Conservation (phyloP, 2,329 filamentous ascomycete genomes). For the Alternaria triticimaculans region DNA sequence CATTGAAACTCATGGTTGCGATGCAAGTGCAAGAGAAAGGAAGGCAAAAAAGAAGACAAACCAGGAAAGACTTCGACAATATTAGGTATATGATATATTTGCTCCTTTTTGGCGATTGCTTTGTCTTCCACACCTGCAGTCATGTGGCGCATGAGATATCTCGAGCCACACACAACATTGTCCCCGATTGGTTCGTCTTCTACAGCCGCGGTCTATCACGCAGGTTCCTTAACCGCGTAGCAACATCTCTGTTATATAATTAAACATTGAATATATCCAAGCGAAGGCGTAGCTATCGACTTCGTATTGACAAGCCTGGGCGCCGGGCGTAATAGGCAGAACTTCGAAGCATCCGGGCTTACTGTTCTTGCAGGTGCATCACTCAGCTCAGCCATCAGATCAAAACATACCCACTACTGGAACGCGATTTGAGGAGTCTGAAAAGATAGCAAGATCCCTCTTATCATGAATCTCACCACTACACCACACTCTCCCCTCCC, state of each 20-base stretch:
- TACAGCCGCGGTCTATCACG: neutral
- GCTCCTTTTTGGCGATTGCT: neutral
- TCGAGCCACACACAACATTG: neutral
- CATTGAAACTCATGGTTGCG: constrained; percentile 23
- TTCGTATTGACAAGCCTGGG: neutral
- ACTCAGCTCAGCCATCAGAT: neutral
- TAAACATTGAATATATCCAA: neutral
- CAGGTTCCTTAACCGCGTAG: neutral
- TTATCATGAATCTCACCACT: neutral
- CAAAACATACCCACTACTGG: neutral
- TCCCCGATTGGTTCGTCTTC: neutral
- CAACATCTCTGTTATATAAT: neutral
- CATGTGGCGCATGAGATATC: neutral
- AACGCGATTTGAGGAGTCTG: neutral
- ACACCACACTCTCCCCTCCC: neutral
- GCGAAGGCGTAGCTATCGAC: neutral
- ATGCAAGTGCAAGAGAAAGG: constrained; percentile 19
- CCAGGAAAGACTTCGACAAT: neutral
- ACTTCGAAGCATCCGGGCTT: neutral
- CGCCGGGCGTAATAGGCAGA: neutral
- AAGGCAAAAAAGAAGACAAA: constrained; percentile 13
- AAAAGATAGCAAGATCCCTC: neutral
- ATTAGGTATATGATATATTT: neutral
- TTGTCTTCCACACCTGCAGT: neutral
- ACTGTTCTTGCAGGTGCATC: neutral